Evolutionary conservation across 2,329 filamentous ascomycete species (phyloP).

Genomic region (Chrysoporthe puriensis): DNA sequence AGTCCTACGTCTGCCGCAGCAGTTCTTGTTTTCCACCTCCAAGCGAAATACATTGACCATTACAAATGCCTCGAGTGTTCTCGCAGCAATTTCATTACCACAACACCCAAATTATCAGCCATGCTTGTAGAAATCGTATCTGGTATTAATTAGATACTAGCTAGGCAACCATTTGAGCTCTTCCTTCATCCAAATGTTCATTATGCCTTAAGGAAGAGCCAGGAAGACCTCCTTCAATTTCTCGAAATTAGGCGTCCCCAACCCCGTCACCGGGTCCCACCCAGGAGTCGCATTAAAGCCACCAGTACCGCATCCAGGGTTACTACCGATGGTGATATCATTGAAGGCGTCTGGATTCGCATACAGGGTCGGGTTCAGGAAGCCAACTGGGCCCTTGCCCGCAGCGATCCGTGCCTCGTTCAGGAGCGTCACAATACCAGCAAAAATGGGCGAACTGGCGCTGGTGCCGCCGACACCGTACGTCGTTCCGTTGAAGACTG

Average conservation of each 20-base stretch:
- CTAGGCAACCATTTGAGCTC: not conserved
- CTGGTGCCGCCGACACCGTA: slow-evolving; percentile 37
- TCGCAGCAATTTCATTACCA: too few species aligned
- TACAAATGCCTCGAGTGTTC: too few species aligned
- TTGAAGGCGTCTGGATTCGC: slow-evolving; percentile 34
- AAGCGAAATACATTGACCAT: too few species aligned
- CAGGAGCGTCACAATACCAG: slow-evolving; percentile 46
- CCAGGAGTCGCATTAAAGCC: slow-evolving; percentile 37
- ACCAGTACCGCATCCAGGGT: slow-evolving; percentile 32
- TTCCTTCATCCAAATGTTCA: too few species aligned
- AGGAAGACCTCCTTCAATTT: slow-evolving; percentile 18
- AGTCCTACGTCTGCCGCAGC: too few species aligned
- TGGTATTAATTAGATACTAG: not conserved
- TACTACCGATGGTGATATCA: slow-evolving; percentile 35
- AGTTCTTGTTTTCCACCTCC: too few species aligned
- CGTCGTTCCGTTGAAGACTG: slow-evolving; percentile 34
- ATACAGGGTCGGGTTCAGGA: slow-evolving; percentile 49
- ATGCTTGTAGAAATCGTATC: not conserved
- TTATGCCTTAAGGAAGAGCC: slow-evolving; percentile 9
- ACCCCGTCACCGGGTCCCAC: slow-evolving; percentile 40
- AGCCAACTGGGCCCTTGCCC: slow-evolving; percentile 44
- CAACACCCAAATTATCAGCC: too few species aligned
- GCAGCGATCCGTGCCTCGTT: slow-evolving; percentile 46
- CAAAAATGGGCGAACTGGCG: slow-evolving; percentile 46
- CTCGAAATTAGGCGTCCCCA: slow-evolving; percentile 35